phyloP scores from a whole-genome alignment of 768 basidiomycete genomes.

The Dacryopinax spathularia region DNA sequence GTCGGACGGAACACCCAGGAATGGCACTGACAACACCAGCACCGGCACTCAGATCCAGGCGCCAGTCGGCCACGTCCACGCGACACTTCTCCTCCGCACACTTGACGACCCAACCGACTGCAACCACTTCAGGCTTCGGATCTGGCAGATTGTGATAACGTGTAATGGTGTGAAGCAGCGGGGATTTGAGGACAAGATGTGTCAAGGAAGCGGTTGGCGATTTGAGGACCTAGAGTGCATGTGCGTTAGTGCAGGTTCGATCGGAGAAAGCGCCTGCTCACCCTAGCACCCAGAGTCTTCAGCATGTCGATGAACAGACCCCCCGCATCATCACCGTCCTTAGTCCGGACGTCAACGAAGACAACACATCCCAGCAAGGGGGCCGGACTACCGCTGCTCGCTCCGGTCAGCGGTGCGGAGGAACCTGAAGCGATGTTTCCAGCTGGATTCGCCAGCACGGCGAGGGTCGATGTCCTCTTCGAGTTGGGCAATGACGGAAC shows the following conservation, averaged over 20 bases:
- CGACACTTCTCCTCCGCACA: conserved; percentile 54
- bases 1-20: not conserved
- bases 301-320: conserved; percentile 74
- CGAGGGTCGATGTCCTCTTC: not conserved
- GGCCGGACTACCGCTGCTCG: conserved; percentile 11
- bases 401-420: not conserved
- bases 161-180: conserved; percentile 54
- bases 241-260: not conserved
- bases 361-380: conserved; percentile 60
- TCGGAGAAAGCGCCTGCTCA: conserved; percentile 24
- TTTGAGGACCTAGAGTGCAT: conserved; percentile 35
- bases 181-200: conserved; percentile 78
- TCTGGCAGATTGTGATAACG: conserved; percentile 62
- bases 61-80: conserved; percentile 42
- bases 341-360: conserved; percentile 68
- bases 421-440: too few relatives aligned
- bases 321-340: conserved; percentile 67
- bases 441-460: not conserved
- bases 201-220: conserved; percentile 62
- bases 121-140: conserved; percentile 58
- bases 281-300: conserved; percentile 63
- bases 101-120: conserved; percentile 80
- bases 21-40: not conserved
- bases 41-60: not conserved
- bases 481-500: not conserved